Evolutionary conservation across 2,329 filamentous ascomycete species (phyloP), one percentile per base, ranked within the genome.

Genomic region (Colletotrichum chlorophyti): DNA sequence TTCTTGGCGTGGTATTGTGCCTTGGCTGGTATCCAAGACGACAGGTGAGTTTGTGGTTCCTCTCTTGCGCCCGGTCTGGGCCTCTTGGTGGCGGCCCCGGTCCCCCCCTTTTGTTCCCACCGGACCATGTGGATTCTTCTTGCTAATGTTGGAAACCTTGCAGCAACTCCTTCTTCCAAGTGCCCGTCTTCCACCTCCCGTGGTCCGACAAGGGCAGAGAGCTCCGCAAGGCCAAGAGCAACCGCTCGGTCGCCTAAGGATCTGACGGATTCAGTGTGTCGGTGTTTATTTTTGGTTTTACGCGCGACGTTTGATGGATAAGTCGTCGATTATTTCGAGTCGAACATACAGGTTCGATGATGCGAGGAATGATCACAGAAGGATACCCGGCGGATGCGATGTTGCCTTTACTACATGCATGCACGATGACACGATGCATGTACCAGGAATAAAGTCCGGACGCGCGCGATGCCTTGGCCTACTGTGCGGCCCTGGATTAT

Each of bases 151-250:
- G n/a, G 14, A 15, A 80, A 70, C 40, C 34, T 48, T 41, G 60
- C 68, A 95, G 91, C 80, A 88, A 88, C 77, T 88, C 84, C 24
- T 97, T 97, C 87, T 95, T 97, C 82, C 83, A 95, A 74, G 86
- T 96, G 62, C 94, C 93, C 48, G 93, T 97, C 63, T 88, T 90
- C 68, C 93, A 97, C 82, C 96, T 97, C 83, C 94, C 93, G 51
- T 97, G 94, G 94, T 94, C 91, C 32, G 89, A 90, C 68, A 90
- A 89, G 77, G 90, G 86, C 50, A 84, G 83, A 62, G 82, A 86
- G 73, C 73, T 72, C 60, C 83, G 87, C 61, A 71, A 69, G 59
- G 66, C 68, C 63, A 80, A 89, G 79, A 76, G 74, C 52, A 78
- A 80, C 34, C 78, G 78, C 49, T 34, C 55, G 3, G 23, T 35